Evolutionary conservation across 768 basidiomycete genomes (phyloP), one percentile per base, ranked within the genome.

Genomic region (Pleurotus platypus): DNA sequence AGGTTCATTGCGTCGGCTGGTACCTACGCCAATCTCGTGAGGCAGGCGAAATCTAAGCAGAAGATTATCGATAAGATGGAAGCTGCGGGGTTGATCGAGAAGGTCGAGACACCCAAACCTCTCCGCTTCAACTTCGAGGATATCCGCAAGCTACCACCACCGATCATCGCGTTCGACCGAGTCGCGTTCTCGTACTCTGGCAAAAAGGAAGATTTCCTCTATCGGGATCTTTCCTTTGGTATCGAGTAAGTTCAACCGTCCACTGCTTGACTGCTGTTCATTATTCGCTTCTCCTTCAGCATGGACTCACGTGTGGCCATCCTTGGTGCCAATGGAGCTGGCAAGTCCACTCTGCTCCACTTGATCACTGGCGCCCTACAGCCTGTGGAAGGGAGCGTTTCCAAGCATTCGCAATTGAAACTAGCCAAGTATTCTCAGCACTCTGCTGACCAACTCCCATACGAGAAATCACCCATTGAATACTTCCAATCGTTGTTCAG

Each of bases 1-100:
- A 88, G 94, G 68, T 98, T 98, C 83, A 98, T 98, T 63, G 93
- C 97, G 5, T 95, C 93, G n/a, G 96, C 96, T 37, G 96, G 96
- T 84, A 99, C 96, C 37, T 99, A 98, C 69, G 97, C 96, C 64
- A 99, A 99, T 73, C 84, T 99, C 63, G 96, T 99, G 66, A 92
- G 89, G 67, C 96, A 99, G 73, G 96, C 96, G 63, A 98, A 99
- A 77, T 98, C 95, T 50, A 99, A 99, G 72, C 96, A 99, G 74
- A 99, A 99, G 83, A 98, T 99, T 61, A 96, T 99, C 74, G 96
- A 99, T 81, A 99, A 99, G 84, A 99, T 99, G 96, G 97, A 99
- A 79, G 96, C 96, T 24, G 96, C 95, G 12, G 96, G 96, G 60
- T 81, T 99, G 43, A 82, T 99, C 68, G 93, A 99, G 73, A 94